These are phyloP conservation scores for Paraphaeosphaeria minitans DNA, from an alignment of 2,329 filamentous ascomycete genomes.

Conservation along the genomic window DNA sequence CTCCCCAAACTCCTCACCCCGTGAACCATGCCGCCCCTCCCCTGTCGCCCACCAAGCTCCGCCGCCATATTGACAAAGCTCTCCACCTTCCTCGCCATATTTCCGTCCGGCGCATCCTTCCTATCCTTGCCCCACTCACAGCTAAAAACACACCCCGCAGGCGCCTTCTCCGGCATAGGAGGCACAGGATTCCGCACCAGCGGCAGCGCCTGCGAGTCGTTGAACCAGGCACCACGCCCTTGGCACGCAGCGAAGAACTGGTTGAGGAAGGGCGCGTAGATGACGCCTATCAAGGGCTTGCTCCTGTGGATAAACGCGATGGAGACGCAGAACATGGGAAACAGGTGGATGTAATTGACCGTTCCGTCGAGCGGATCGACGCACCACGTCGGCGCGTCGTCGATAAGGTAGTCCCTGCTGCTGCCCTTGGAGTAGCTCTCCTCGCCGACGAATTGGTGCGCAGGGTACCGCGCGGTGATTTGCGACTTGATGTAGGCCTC, in stretches of 20 bases:
- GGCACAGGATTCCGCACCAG: conserved; percentile 66
- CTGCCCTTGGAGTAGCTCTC: conserved; percentile 72
- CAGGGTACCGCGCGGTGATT: conserved; percentile 65
- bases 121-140: conserved; percentile 84
- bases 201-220: conserved; percentile 67
- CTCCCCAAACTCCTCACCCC: conserved; percentile 73
- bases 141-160: conserved; percentile 71
- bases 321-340: conserved; percentile 81
- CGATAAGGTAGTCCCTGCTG: conserved; percentile 68
- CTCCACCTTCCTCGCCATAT: conserved; percentile 72
- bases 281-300: conserved; percentile 69
- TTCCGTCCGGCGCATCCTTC: conserved; percentile 67
- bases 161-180: conserved; percentile 67
- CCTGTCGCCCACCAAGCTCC: conserved; percentile 65
- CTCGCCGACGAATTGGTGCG: conserved; percentile 77
- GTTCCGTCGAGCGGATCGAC: conserved; percentile 80
- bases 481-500: conserved; percentile 70
- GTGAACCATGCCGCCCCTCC: conserved; percentile 79
- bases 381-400: conserved; percentile 70
- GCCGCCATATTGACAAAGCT: conserved; percentile 77
- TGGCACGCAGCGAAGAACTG: conserved; percentile 72
- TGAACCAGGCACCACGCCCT: conserved; percentile 71
- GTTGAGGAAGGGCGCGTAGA: conserved; percentile 72
- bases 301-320: conserved; percentile 70
- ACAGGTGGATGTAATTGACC: conserved; percentile 80